Conservation (phyloP, 495 filamentous ascomycete genomes). For the Tetracladium setigerum region DNA sequence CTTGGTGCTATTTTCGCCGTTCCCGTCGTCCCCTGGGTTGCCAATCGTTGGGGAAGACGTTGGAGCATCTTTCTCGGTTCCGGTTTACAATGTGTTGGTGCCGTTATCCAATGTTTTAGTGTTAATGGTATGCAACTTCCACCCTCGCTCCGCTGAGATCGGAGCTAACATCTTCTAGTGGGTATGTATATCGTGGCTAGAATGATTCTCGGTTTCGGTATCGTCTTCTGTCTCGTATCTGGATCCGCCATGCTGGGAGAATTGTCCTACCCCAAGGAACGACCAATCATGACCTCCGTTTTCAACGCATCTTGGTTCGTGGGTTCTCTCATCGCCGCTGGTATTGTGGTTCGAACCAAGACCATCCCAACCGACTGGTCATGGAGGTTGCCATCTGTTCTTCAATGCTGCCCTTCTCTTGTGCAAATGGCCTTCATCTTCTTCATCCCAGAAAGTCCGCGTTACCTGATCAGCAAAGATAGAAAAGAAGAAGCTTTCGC, state of each 20-base stretch:
- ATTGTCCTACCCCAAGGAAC: conserved; percentile 57
- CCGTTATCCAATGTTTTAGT: conserved; percentile 34
- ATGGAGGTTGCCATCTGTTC: conserved; percentile 18
- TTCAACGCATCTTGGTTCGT: conserved; percentile 62
- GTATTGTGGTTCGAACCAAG: conserved; percentile 12
- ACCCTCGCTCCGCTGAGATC: not conserved
- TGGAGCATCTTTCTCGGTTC: conserved; percentile 44
- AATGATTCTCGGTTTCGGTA: conserved; percentile 56
- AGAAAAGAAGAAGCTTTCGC: conserved; percentile 46
- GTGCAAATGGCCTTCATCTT: conserved; percentile 12
- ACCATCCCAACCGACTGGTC: conserved; percentile 9
- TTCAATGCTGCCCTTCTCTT: conserved; percentile 13
- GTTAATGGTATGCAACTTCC: conserved; percentile 19
- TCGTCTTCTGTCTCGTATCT: conserved; percentile 57
- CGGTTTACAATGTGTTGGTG: conserved; percentile 37
- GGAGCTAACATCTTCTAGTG: not conserved
- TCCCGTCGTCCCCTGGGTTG: conserved; percentile 38
- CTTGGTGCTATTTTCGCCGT: conserved; percentile 39
- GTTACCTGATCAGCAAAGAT: conserved; percentile 51
- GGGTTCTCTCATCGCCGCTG: conserved; percentile 11
- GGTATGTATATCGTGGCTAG: conserved; percentile 59
- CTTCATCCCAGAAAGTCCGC: conserved; percentile 43
- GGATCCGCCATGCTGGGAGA: conserved; percentile 58
- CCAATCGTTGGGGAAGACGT: conserved; percentile 34
- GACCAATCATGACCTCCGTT: conserved; percentile 55